Percentiles rank a stretch among this genome's conserved stretches.
Evolutionary conservation across 257 asterid genomes (phyloP).

Genomic region (Verbena officinalis): DNA sequence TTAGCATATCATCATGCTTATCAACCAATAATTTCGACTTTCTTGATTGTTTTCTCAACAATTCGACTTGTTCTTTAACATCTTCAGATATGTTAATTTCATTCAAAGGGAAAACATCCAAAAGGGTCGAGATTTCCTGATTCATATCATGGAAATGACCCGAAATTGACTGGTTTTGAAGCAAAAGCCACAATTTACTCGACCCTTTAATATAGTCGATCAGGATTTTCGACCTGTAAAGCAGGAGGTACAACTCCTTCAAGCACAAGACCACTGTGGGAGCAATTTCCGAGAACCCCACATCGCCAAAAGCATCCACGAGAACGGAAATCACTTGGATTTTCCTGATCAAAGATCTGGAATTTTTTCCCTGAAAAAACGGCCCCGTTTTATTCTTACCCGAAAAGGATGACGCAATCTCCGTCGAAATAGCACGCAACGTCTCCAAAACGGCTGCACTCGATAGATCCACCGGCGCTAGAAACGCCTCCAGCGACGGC

Average conservation of each 20-base stretch:
- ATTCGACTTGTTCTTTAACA: conserved; percentile 67
- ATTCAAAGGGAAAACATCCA: conserved; percentile 77
- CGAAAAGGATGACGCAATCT: conserved; percentile 53
- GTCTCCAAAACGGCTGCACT: conserved; percentile 57
- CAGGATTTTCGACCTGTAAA: conserved; percentile 78
- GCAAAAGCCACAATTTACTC: conserved; percentile 86
- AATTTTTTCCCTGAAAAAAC: conserved; percentile 57
- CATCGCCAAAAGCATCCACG: conserved; percentile 59
- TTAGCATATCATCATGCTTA: conserved; percentile 55
- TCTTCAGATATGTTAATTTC: conserved; percentile 58
- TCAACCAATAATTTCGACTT: conserved; percentile 57
- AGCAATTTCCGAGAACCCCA: conserved; percentile 37
- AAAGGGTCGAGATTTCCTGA: conserved; percentile 79
- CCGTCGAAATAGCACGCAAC: conserved; percentile 50
- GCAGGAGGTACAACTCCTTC: conserved; percentile 91
- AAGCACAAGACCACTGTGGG: conserved; percentile 68
- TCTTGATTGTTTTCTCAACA: conserved; percentile 66
- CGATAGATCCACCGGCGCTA: conserved; percentile 79
- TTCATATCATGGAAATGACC: conserved; percentile 85
- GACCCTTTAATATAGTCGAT: conserved; percentile 72
- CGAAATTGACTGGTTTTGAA: conserved; percentile 70
- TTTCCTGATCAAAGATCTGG: conserved; percentile 66
- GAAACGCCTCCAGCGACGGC: conserved; percentile 79
- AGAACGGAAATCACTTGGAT: conserved; percentile 65
- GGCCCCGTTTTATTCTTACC: conserved; percentile 40